Evolutionary conservation across 73 alveolate genomes (phyloP), one percentile per base, ranked within the genome.

Genomic region (Paramecium octaurelia): DNA sequence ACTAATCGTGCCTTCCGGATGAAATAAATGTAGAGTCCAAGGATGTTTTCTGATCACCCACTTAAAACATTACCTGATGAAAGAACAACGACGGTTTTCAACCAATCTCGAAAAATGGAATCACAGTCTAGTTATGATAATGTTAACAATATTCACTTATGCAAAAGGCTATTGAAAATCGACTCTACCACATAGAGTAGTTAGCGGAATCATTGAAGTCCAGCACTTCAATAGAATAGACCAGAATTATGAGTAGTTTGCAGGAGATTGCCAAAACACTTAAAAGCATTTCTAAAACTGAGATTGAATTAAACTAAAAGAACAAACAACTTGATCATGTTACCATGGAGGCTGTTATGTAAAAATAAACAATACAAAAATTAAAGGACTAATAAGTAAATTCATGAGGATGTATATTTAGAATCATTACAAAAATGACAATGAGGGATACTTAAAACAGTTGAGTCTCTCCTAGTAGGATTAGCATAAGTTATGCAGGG

Each of bases 41-140:
- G 84, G 14, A 4, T 64, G 48, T 64, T 64, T 64, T 31, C 91
- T 24, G 91, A 80, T 80, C 57, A 80, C 8, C 46, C 50, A 3
- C 31, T 80, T 20, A 80, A 80, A 48, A 80, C 91, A 40, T 24
- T 43, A 1, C 91, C 91, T 23, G 91, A 80, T 80, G 91, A 80
- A 48, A 80, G 75, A 48, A 80, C 91, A 38, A 54, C 69, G 2
- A 80, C 91, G 2, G 75, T 64, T 43, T 24, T 31, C 73, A 80
- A 48, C 24, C 23, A 31, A 24, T 43, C 70, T 20, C 40, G 59
- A 64, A 80, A 80, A 46, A 24, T 44, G 42, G 91, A 80, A 14
- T 24, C 70, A 38, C 57, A 42, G 7, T 80, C 70, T 46, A 48
- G 57, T 80, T 48, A 42, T 31, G 75, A 80, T 80, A 44, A 40